Percentiles rank a stretch among this genome's conserved stretches.
These are phyloP conservation scores for Podila clonocystis DNA, from an alignment of 192 early-diverging fungal genomes.

Conservation along the genomic window DNA sequence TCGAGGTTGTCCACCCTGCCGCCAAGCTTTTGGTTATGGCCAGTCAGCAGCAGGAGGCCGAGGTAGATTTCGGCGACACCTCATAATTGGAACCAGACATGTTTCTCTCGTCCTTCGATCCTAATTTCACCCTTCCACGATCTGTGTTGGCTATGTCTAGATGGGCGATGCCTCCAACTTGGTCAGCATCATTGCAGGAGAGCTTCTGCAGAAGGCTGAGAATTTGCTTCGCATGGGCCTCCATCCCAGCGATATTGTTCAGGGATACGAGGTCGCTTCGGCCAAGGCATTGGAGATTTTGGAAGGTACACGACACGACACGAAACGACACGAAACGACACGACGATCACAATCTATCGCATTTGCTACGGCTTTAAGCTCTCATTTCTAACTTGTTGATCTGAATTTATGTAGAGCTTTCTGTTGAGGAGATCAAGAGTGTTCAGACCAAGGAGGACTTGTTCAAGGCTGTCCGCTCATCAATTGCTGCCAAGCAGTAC, in stretches of 20 bases:
- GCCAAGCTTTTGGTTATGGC: conserved; percentile 97
- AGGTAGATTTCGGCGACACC: conserved; percentile 58
- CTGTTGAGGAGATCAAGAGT: conserved; percentile 69
- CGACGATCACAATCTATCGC: not conserved
- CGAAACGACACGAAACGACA: not conserved
- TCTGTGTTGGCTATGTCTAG: conserved; percentile 36
- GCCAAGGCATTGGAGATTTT: conserved; percentile 86
- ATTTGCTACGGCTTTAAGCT: no score
- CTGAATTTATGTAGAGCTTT: conserved; percentile 60
- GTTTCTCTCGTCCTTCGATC: not conserved
- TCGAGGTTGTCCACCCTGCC: conserved; percentile 98
- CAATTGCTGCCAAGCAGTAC: conserved; percentile 94
- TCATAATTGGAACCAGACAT: not conserved
- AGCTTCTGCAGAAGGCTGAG: conserved; percentile 95
- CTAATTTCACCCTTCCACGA: not conserved
- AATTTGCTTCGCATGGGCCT: conserved; percentile 93
- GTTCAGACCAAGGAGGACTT: conserved; percentile 68
- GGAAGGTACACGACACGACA: conserved; percentile 63
- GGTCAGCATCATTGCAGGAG: conserved; percentile 93
- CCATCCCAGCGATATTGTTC: conserved; percentile 93
- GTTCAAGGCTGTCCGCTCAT: conserved; percentile 77
- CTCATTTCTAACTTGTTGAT: no score
- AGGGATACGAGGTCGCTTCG: conserved; percentile 91
- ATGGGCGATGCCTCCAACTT: conserved; percentile 97
- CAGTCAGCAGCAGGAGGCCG: conserved; percentile 96